Base-by-base conservation (phyloP, 257 asterid species). In the Galeopsis tetrahit region DNA sequence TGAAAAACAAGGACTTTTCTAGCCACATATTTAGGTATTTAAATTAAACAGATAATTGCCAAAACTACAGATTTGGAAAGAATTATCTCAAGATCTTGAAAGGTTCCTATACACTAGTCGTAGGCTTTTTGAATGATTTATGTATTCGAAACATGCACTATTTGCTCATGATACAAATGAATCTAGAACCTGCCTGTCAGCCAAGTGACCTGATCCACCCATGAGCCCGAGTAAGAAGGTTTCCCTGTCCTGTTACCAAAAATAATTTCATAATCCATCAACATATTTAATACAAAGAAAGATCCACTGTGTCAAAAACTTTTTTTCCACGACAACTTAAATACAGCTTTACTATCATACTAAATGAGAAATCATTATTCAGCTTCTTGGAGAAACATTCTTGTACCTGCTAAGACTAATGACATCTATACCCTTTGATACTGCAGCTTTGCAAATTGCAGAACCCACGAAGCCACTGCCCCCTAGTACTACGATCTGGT, bases 401-500 rank as follows among this genome's bases (percentile, higher is more conserved):
- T 66, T 39, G 75, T 76, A 95, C 99, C 98, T 92, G 98, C 97
- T 95, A 86, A 95, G 89, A 80, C 98, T 92, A 74, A 83, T 81
- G 80, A 90, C 99, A 64, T 95, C 99, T 6, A 95, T 89, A 57
- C 99, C 99, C 87, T 86, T 90, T 15, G 96, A 85, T 39, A 92
- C 86, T n/a, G 99, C 99, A 82, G 99, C 98, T 86, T 89, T 95
- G 85, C 98, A 95, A 71, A 92, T 87, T 36, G 98, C 99, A 73
- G 97, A 83, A 72, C 99, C 99, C 81, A 95, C 98, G 75, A 95
- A 95, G 66, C 99, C 99, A 51, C 88, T 92, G 75, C 99, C 99
- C 78, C 99, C 99, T 79, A 95, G 78, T 43, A 95, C 97, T 34
- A 92, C 98, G 81, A 95, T 81, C 99, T 95, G 87, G 67, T 42